A percentile compares a stretch with the other conserved stretches of the same genome.
These are phyloP conservation scores for Trypethelium eluteriae DNA, from an alignment of 495 filamentous ascomycete genomes.

Conservation along the genomic window DNA sequence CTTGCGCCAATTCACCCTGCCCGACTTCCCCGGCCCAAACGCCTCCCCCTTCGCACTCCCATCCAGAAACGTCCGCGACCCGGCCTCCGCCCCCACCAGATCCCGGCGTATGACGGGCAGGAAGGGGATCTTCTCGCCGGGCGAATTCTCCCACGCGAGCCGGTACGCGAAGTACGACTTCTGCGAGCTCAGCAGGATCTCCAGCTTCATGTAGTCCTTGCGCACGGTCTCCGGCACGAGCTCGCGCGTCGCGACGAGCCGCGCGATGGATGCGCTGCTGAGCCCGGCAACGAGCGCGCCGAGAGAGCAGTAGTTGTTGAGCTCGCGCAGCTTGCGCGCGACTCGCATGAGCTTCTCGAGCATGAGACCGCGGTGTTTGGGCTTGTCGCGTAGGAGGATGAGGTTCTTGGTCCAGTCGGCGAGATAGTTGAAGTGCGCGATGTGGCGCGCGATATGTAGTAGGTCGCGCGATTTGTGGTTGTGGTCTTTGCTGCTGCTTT, in stretches of 20 bases:
- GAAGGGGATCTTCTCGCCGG: constrained; percentile 82
- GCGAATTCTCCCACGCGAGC: constrained; percentile 91
- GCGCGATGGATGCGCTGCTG: constrained; percentile 76
- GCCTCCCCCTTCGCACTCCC: constrained; percentile 46
- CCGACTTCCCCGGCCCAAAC: constrained; percentile 10
- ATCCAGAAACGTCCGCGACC: constrained; percentile 78
- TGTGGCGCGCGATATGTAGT: constrained; percentile 84
- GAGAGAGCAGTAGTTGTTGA: constrained; percentile 95
- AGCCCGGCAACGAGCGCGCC: constrained; percentile 91
- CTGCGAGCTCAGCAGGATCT: constrained; percentile 85
- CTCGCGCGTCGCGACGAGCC: constrained; percentile 72
- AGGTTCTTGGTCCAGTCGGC: constrained; percentile 87
- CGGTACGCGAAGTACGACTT: constrained; percentile 91
- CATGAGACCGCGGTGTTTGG: constrained; percentile 83
- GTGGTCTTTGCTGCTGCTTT: constrained; percentile 44
- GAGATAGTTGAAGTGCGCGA: constrained; percentile 91
- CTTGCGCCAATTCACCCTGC: constrained; percentile 82
- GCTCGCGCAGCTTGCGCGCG: constrained; percentile 59
- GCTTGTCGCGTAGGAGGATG: constrained; percentile 86
- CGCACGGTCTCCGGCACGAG: constrained; percentile 61
- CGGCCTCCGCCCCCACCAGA: constrained; percentile 83
- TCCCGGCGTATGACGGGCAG: constrained; percentile 86
- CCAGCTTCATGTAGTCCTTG: constrained; percentile 79
- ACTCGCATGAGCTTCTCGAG: constrained; percentile 85
- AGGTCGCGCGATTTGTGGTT: constrained; percentile 74